These are phyloP conservation scores for Dunaliella primolecta DNA, from an alignment of 139 green algal genomes.

Conservation along the genomic window DNA sequence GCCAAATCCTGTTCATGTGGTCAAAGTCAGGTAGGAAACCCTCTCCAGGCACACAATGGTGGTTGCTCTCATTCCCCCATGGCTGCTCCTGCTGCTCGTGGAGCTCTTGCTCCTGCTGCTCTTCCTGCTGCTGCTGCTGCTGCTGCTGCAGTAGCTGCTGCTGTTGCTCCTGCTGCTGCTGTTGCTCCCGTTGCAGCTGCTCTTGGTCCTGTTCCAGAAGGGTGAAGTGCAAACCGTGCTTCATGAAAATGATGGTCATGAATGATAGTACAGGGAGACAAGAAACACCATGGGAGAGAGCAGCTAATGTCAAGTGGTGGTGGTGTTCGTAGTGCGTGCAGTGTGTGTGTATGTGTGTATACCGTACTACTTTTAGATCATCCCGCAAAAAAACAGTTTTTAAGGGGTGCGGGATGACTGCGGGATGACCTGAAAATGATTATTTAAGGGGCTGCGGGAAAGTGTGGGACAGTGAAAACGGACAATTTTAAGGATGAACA, in stretches of 20 bases:
- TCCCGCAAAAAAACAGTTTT: too few relatives aligned
- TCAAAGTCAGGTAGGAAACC: too few relatives aligned
- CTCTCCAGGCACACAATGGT: too few relatives aligned
- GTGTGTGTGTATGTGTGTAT: too few relatives aligned
- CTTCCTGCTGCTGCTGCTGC: not conserved
- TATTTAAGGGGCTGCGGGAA: too few relatives aligned
- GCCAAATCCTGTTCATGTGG: not conserved
- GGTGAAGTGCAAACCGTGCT: not conserved
- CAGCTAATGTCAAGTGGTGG: not conserved
- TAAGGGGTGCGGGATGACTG: too few relatives aligned
- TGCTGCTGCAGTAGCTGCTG: conserved; percentile 12
- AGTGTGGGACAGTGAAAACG: too few relatives aligned
- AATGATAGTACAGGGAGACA: too few relatives aligned
- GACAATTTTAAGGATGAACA: too few relatives aligned
- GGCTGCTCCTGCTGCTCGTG: not conserved
- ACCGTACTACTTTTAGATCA: not conserved
- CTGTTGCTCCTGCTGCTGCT: not conserved
- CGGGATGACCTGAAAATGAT: too few relatives aligned
- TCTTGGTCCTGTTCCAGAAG: not conserved
- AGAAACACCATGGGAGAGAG: not conserved
- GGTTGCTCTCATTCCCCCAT: too few relatives aligned
- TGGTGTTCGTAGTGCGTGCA: not conserved
- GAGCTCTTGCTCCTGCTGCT: not conserved
- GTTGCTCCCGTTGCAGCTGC: not conserved
- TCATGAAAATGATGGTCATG: too few relatives aligned